phyloP scores from a whole-genome alignment of 768 basidiomycete genomes.

The Leccinum ochraceum region DNA sequence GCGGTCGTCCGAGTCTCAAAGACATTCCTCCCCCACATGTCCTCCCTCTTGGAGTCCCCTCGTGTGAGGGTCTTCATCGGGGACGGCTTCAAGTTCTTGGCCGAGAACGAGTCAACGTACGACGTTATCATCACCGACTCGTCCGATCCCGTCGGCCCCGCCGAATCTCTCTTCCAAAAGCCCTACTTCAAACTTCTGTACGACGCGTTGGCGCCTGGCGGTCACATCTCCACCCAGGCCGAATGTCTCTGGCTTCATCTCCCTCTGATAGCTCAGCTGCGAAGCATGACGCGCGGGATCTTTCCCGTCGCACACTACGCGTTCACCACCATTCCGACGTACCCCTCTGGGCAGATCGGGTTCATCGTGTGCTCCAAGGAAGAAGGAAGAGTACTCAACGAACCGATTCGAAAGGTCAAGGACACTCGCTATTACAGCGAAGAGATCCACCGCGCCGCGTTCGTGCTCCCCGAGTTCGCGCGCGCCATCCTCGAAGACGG shows the following conservation, averaged over 20 bases:
- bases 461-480: slow-evolving; percentile 92
- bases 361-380: slow-evolving; percentile 89
- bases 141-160: slow-evolving; percentile 96
- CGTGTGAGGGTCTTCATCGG: slow-evolving; percentile 86
- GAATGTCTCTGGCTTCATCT: slow-evolving; percentile 97
- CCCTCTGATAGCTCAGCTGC: slow-evolving; percentile 76
- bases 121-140: slow-evolving; percentile 99
- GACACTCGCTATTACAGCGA: slow-evolving; percentile 84
- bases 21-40: slow-evolving; percentile 92
- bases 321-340: slow-evolving; percentile 95
- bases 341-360: slow-evolving; percentile 98
- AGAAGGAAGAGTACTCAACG: slow-evolving; percentile 63
- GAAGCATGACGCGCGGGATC: slow-evolving; percentile 63
- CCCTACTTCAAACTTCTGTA: slow-evolving; percentile 95
- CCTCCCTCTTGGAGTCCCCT: slow-evolving; percentile 72
- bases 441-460: slow-evolving; percentile 77
- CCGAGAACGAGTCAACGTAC: slow-evolving; percentile 82
- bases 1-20: slow-evolving; percentile 96
- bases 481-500: slow-evolving; percentile 72
- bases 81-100: slow-evolving; percentile 96
- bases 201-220: slow-evolving; percentile 85
- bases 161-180: slow-evolving; percentile 91
- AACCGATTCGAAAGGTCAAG: slow-evolving; percentile 70
- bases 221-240: slow-evolving; percentile 93
- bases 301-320: slow-evolving; percentile 90